A percentile compares a stretch with the other conserved stretches of the same genome.
phyloP scores from a whole-genome alignment of 2,329 filamentous ascomycete species.

The Talaromyces sp. region DNA sequence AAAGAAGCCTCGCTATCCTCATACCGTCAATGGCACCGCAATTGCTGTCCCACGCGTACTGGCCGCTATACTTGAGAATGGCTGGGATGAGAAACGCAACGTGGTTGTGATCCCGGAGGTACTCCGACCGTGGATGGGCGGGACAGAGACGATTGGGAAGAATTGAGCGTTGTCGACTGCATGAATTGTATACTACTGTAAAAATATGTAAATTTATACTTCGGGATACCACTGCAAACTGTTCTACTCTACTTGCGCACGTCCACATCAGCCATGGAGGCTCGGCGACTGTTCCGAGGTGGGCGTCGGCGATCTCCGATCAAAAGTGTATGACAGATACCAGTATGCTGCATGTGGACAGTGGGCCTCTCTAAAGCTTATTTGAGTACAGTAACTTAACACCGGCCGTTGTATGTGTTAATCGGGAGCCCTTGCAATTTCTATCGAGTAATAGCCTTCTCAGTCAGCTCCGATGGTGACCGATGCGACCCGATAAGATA shows the following conservation, averaged over 20 bases:
- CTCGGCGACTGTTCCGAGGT: not conserved
- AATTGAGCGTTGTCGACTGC: not conserved
- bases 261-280: not conserved
- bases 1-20: slow-evolving; percentile 63
- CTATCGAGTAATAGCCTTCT: not conserved
- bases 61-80: slow-evolving; percentile 83
- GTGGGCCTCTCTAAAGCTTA: not conserved
- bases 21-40: slow-evolving; percentile 91
- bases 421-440: not conserved
- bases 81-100: slow-evolving; percentile 68
- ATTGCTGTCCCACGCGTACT: slow-evolving; percentile 85
- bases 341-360: not conserved
- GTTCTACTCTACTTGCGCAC: not conserved
- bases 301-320: slow-evolving; percentile 10
- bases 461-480: not conserved
- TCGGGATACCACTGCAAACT: not conserved
- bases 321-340: not conserved
- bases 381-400: not conserved
- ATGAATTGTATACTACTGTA: not conserved
- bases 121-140: slow-evolving; percentile 79
- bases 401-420: not conserved
- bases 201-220: not conserved
- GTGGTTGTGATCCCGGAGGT: slow-evolving; percentile 73
- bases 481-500: slow-evolving; percentile 8
- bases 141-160: slow-evolving; percentile 57